Conservation (phyloP, 306 rosid species). For the Trifolium pratense region DNA sequence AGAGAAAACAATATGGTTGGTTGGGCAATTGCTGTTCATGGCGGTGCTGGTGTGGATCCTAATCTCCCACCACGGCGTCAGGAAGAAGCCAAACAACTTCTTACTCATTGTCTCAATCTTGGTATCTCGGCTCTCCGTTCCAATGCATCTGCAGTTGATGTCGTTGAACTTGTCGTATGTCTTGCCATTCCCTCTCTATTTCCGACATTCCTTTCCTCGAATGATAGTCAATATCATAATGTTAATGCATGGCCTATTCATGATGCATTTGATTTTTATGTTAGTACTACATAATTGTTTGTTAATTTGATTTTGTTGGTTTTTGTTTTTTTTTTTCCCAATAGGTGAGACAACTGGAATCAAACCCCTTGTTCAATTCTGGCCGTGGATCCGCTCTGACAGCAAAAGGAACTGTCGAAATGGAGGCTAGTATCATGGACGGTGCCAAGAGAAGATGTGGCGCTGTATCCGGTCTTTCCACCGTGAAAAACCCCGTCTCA, state of each 20-base stretch:
- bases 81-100: slow-evolving; percentile 83
- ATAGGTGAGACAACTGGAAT: slow-evolving; percentile 81
- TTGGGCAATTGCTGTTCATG: slow-evolving; percentile 97
- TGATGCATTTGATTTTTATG: background rate
- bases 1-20: slow-evolving; percentile 49
- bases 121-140: slow-evolving; percentile 84
- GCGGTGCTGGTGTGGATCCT: slow-evolving; percentile 98
- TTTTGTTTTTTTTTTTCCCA: background rate
- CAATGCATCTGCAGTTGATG: slow-evolving; percentile 76
- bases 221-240: too few relatives aligned
- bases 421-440: slow-evolving; percentile 99
- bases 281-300: background rate
- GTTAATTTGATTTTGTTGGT: background rate
- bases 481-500: slow-evolving; percentile 85
- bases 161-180: slow-evolving; percentile 93
- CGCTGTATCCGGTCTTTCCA: slow-evolving; percentile 82
- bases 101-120: slow-evolving; percentile 80
- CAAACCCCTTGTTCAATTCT: slow-evolving; percentile 85
- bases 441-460: slow-evolving; percentile 87
- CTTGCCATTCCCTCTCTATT: background rate
- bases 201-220: background rate
- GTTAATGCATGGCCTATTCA: background rate
- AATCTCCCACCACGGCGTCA: slow-evolving; percentile 83
- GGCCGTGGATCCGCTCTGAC: slow-evolving; percentile 94
- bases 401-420: slow-evolving; percentile 83